These are phyloP conservation scores for Sanghuangporus weigelae DNA, from an alignment of 1,284 basidiomycete species.

Conservation along the genomic window DNA sequence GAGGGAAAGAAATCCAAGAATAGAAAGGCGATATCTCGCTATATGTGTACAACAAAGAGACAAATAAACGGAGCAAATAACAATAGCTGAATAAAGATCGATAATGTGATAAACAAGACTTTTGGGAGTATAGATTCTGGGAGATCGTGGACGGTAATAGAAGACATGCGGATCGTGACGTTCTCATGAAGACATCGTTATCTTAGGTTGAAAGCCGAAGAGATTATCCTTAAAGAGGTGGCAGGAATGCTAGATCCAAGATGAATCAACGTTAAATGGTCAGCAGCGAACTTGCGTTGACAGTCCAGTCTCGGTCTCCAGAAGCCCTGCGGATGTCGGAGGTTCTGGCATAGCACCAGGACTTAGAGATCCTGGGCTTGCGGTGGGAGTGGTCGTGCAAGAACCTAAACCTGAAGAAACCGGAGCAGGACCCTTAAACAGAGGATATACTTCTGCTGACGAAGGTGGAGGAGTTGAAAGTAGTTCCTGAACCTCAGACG, in stretches of 20 bases:
- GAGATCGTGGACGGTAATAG: too few relatives aligned
- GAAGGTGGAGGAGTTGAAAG: conserved; percentile 26
- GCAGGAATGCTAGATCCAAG: too few relatives aligned
- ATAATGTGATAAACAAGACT: not conserved
- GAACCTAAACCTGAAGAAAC: not conserved
- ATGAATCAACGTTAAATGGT: not conserved
- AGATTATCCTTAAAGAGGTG: too few relatives aligned
- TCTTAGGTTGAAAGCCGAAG: too few relatives aligned
- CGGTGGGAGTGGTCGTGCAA: not conserved
- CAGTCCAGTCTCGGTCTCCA: not conserved
- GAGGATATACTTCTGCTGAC: conserved; percentile 1
- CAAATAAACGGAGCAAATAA: not conserved
- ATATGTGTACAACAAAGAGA: not conserved
- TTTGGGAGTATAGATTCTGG: too few relatives aligned
- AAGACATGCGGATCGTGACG: too few relatives aligned
- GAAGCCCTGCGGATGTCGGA: conserved; percentile 4
- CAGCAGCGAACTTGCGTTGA: conserved; percentile 5
- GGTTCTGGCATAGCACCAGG: not conserved
- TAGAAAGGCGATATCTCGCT: not conserved
- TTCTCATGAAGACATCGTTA: too few relatives aligned
- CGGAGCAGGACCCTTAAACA: not conserved
- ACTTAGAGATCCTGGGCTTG: not conserved
- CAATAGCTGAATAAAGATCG: not conserved
- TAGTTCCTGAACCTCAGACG: conserved; percentile 49
- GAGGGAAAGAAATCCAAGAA: not conserved